Conservation (phyloP, 495 filamentous ascomycete species). For the Thozetella sp. region DNA sequence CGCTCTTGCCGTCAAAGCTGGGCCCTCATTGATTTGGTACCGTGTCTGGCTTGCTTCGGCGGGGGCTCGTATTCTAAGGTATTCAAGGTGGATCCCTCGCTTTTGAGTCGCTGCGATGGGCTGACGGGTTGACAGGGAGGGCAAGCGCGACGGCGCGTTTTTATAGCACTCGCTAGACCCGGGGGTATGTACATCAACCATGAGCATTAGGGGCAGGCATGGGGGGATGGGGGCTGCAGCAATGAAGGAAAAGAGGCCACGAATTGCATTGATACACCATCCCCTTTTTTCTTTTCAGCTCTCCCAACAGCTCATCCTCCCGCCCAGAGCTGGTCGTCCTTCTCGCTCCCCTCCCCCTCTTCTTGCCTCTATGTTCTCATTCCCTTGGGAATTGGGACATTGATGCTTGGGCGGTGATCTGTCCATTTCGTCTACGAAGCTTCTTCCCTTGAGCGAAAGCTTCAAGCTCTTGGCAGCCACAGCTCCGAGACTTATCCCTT, state of each 20-base stretch:
- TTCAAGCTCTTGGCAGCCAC: background rate
- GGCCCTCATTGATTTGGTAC: too few relatives aligned
- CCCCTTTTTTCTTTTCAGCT: constrained; percentile 7
- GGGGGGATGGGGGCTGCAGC: background rate
- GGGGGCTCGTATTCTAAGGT: too few relatives aligned
- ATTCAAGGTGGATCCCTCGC: too few relatives aligned
- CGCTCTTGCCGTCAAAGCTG: too few relatives aligned
- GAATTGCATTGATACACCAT: background rate
- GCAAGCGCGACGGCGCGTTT: background rate
- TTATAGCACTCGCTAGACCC: background rate
- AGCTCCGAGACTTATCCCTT: constrained; percentile 1
- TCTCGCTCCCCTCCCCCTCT: constrained; percentile 10
- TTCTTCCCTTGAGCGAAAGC: background rate
- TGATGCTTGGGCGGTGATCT: constrained; percentile 14
- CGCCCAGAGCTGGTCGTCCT: background rate
- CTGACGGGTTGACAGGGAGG: background rate
- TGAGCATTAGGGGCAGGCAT: background rate
- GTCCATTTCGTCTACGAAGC: constrained; percentile 8
- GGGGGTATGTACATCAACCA: background rate
- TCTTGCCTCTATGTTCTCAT: constrained; percentile 16
- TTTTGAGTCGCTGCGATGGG: background rate
- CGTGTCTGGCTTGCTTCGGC: too few relatives aligned
- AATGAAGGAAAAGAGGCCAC: background rate
- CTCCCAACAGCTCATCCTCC: constrained; percentile 2
- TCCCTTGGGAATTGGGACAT: constrained; percentile 11